Evolutionary conservation across 352 stramenopile genomes (phyloP).

Genomic region (Pythium sp.): DNA sequence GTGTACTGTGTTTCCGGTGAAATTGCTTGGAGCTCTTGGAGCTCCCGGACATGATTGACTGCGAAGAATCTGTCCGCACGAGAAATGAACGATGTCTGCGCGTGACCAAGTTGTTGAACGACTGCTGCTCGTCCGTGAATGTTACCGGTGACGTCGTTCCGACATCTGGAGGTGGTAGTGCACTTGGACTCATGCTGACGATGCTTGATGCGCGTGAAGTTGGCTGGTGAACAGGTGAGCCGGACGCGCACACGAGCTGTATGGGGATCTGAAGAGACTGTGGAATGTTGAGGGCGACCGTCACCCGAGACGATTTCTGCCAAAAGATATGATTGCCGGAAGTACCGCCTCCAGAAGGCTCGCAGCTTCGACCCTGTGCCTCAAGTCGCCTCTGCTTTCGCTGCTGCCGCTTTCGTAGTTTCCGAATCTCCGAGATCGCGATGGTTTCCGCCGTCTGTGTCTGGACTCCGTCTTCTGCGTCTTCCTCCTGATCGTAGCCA

Average conservation of each 20-base stretch:
- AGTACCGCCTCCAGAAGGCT: background rate
- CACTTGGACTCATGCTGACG: background rate
- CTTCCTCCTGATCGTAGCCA: conserved; percentile 5
- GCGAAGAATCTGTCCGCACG: conserved; percentile 3
- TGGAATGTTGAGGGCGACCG: conserved; percentile 37
- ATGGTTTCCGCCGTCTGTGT: conserved; percentile 7
- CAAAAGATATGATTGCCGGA: conserved; percentile 34
- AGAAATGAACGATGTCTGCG: conserved; percentile 6
- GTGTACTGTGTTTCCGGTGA: background rate
- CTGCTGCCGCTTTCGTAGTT: conserved; percentile 28
- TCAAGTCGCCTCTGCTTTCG: conserved; percentile 22
- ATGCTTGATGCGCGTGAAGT: background rate
- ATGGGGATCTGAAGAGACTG: conserved; percentile 13
- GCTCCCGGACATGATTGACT: background rate
- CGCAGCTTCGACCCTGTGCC: background rate
- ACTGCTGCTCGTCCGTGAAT: conserved; percentile 10
- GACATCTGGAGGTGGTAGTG: background rate
- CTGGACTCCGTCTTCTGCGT: background rate
- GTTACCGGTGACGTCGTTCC: background rate
- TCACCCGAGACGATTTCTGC: conserved; percentile 41
- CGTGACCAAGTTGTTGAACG: conserved; percentile 11
- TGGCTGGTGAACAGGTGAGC: background rate
- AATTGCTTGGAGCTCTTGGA: background rate
- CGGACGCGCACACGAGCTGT: conserved; percentile 9
- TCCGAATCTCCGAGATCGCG: conserved; percentile 21